Conservation (phyloP, 768 basidiomycete genomes). For the Steccherinum ochraceum region DNA sequence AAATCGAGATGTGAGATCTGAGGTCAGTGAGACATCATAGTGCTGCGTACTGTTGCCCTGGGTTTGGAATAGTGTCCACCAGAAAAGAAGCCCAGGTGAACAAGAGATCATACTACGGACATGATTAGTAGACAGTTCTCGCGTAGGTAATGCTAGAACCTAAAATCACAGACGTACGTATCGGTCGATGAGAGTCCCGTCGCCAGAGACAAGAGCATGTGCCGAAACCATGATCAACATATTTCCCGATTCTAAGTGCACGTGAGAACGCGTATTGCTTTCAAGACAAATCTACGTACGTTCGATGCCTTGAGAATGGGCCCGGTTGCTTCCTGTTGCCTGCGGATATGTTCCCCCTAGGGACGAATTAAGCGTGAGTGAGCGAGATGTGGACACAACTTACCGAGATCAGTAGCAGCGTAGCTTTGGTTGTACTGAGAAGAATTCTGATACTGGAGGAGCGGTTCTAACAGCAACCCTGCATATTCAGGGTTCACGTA, state of each 20-base stretch:
- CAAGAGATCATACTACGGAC: too few species aligned
- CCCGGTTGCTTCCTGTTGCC: conserved; percentile 3
- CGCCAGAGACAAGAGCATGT: conserved; percentile 23
- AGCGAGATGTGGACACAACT: not conserved
- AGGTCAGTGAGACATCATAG: too few species aligned
- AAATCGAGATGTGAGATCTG: not conserved
- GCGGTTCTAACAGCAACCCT: conserved; percentile 19
- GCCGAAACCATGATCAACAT: conserved; percentile 30
- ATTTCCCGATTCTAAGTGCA: conserved; percentile 23
- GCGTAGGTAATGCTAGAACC: too few species aligned
- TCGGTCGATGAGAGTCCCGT: conserved; percentile 16
- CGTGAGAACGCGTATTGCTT: too few species aligned
- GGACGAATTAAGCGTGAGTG: not conserved
- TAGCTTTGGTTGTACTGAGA: conserved; percentile 12
- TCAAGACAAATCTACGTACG: conserved; percentile 3
- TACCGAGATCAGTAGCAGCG: conserved; percentile 23
- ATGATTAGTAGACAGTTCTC: too few species aligned
- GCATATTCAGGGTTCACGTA: conserved; percentile 24
- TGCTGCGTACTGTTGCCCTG: too few species aligned
- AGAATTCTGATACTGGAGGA: conserved; percentile 21
- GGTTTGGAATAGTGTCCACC: too few species aligned
- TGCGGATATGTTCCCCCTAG: conserved; percentile 7
- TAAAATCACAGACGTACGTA: too few species aligned
- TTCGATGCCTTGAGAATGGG: conserved; percentile 6
- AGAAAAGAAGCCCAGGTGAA: too few species aligned